phyloP scores from a whole-genome alignment of 2,329 filamentous ascomycete species.

The Pochonia chlamydosporia region DNA sequence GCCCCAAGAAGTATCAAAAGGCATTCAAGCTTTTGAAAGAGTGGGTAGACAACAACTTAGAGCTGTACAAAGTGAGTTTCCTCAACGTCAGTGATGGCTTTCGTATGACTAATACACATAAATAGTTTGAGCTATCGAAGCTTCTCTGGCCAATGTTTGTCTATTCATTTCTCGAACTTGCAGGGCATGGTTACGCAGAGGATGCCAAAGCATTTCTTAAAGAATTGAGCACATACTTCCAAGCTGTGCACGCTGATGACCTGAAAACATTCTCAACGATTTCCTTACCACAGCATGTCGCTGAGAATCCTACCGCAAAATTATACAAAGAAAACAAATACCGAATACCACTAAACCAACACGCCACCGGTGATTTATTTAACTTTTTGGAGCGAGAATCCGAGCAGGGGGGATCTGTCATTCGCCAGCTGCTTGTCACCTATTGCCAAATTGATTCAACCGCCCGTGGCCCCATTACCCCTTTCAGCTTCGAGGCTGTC shows the following conservation, averaged over 20 bases:
- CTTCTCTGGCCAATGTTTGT: constrained; percentile 92
- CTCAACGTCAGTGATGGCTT: background rate
- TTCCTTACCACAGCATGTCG: constrained; percentile 69
- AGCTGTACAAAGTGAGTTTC: constrained; percentile 75
- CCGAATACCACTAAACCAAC: constrained; percentile 79
- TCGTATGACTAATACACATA: background rate
- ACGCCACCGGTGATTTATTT: constrained; percentile 76
- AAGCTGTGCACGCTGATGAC: constrained; percentile 74
- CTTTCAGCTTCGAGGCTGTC: constrained; percentile 57
- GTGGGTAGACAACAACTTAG: constrained; percentile 88
- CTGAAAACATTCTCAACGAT: constrained; percentile 69
- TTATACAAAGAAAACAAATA: constrained; percentile 86
- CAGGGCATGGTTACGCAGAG: constrained; percentile 62
- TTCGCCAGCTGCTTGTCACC: constrained; percentile 65
- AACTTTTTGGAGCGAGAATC: constrained; percentile 86
- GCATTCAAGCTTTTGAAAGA: constrained; percentile 68
- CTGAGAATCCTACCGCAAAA: constrained; percentile 70
- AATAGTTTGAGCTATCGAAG: constrained; percentile 76
- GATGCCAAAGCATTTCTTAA: constrained; percentile 72
- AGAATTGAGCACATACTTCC: constrained; percentile 62
- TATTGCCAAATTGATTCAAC: constrained; percentile 55
- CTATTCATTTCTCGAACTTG: constrained; percentile 81
- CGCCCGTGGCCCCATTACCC: constrained; percentile 56
- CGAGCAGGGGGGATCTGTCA: constrained; percentile 70
- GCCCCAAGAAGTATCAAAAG: constrained; percentile 70